Base-by-base conservation (phyloP, 345 rosid genomes). In the Salix suchowensis region DNA sequence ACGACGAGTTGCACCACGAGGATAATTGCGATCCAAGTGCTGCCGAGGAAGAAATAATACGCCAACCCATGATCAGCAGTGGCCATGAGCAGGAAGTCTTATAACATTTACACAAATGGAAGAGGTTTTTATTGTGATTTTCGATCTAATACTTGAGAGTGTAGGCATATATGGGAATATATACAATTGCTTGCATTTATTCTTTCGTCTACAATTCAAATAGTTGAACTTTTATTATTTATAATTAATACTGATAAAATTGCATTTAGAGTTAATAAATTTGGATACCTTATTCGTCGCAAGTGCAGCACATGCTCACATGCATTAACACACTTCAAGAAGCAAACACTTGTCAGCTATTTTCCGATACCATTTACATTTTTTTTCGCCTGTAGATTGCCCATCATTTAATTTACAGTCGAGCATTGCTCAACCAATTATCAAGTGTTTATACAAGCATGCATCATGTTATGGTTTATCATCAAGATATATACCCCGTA, bases 1-100 rank as follows among this genome's bases (percentile, higher is more conserved):
- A 48, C 50, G 34, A 84, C 50, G 67, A 74, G 68, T 4, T 44
- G 76, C 24, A 74, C 23, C 13, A 68, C 2, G 30, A 83, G 42
- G 23, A 66, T 42, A 28, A 50, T 40, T 16, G 64, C 13, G 36
- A 48, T 64, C 15, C 72, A 73, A 61, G 73, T 7, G 68, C 73
- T 26, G 73, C 68, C 65, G 28, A 77, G 26, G 71, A 34, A n/a
- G 77, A 36, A 65, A 58, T 39, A 74, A 30, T 71, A 21, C 30
- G 21, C 23, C n/a, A 65, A 71, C 39, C 58, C 3, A 32, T 65
- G 15, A 26, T 16, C 42, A 54, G 1, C 55, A 12, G 48, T 37
- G 52, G 66, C 74, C 74, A 61, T 71, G 15, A 54, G 34, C 26
- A 32, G 32, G 19, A 58, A 19, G 14, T 65, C 18, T 9, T 14